Percentiles rank a stretch among this genome's conserved stretches.
Evolutionary conservation across 2,329 filamentous ascomycete species (phyloP).

Genomic region (Fusarium vanettenii): DNA sequence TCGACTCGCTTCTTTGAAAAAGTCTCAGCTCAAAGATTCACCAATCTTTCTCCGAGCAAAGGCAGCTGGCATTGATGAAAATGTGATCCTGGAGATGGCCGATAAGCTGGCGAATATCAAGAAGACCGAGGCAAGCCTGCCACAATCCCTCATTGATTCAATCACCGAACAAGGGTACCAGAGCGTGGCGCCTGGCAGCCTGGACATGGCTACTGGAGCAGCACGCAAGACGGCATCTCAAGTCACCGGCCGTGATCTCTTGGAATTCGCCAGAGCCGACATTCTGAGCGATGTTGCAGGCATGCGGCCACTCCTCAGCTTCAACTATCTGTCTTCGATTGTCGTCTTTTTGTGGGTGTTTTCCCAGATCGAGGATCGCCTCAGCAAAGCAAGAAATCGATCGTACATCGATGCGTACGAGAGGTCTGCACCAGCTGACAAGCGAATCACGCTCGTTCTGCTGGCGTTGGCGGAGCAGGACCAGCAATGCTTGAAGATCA

Average conservation of each 20-base stretch:
- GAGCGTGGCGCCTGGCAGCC: neutral
- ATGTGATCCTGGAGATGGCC: neutral
- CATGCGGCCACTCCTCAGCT: constrained; percentile 40
- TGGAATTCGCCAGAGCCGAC: neutral
- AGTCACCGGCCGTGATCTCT: neutral
- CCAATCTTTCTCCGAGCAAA: constrained; percentile 41
- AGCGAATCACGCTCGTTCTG: constrained; percentile 7
- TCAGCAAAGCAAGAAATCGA: constrained; percentile 42
- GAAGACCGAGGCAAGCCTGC: neutral
- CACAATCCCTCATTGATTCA: neutral
- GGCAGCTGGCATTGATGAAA: neutral
- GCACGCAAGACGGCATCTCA: neutral
- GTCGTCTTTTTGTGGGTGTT: constrained; percentile 41
- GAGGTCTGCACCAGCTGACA: neutral
- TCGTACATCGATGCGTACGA: constrained; percentile 3
- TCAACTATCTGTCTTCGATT: constrained; percentile 50
- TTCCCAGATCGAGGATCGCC: constrained; percentile 41
- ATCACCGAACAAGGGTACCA: neutral
- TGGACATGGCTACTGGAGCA: neutral
- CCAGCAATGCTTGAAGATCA: constrained; percentile 12
- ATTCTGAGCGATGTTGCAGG: constrained; percentile 17
- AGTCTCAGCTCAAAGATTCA: constrained; percentile 44
- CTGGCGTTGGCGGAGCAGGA: constrained; percentile 2
- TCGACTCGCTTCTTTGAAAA: constrained; percentile 45
- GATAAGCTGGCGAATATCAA: neutral